Evolutionary conservation across 305 asterid genomes (phyloP), one percentile per base, ranked within the genome.

Genomic region (Plantago lanceolata): DNA sequence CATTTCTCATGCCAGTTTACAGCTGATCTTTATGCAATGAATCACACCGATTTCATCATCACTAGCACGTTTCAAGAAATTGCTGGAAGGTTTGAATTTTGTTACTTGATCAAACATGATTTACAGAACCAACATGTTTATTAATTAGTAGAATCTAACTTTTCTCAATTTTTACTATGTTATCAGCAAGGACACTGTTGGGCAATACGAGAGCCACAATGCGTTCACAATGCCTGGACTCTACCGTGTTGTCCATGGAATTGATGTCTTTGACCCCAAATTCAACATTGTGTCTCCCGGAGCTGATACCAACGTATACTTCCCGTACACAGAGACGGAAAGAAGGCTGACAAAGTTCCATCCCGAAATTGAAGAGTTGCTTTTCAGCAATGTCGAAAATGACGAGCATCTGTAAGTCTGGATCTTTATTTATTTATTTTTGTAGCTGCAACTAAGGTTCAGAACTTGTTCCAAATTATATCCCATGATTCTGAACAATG

Each of bases 51-150:
- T 49, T 88, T 88, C 85, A 88, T 88, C 68, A 88, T 88, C 73
- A 85, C 96, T 21, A 88, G 94, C 82, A 88, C 94, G 8, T 85
- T 85, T 76, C 96, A 88, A 65, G 96, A 88, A 69, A 88, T 88
- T 63, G 94, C 94, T 19, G 96, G 96, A 83, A 88, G 84, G 96
- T 86, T 50, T 8, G 67, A 24, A 17, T 31, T 51, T 58, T 16
- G 1, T 24, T 15, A 17, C 48, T 24, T 11, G 4, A 24, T 7
- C n/a, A 20, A 33, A n/a, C 20, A 19, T 45, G 26, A 51, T 9
- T 57, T 15, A 0, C 40, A 18, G 47, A 18, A 33, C 17, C 21
- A 4, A 33, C 47, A 16, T 28, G n/a, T 52, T 11, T 31, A 5
- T 5, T 31, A 59, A n/a, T 45, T 35, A 48, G 7, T 19, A 29